A percentile compares a stretch with the other conserved stretches of the same genome.
Evolutionary conservation across 148 eudicot species (phyloP).

Genomic region (Amaranthus palmeri): DNA sequence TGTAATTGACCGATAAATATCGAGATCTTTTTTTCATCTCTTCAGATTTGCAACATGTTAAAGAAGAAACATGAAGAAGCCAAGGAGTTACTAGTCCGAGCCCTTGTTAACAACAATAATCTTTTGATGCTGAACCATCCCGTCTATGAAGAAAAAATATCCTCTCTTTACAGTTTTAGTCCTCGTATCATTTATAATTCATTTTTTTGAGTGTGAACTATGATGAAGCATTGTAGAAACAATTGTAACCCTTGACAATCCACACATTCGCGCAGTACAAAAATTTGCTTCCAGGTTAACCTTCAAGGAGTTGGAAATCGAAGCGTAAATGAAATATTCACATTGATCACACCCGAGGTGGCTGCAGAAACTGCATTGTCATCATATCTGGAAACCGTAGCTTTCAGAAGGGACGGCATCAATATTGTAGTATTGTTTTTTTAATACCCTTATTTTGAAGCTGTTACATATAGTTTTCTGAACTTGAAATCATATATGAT

Average conservation of each 20-base stretch:
- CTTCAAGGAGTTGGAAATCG: slow-evolving; percentile 27
- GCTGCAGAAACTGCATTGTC: no score
- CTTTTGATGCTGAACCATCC: slow-evolving; percentile 85
- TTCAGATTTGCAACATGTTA: slow-evolving; percentile 76
- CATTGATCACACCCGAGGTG: background rate
- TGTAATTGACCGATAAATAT: background rate
- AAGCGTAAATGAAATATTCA: slow-evolving; percentile 5
- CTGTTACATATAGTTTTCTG: no score
- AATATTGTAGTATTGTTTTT: no score
- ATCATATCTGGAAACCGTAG: no score
- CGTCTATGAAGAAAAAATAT: slow-evolving; percentile 64
- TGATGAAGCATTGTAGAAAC: background rate
- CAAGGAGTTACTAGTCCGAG: slow-evolving; percentile 78
- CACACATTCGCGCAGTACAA: slow-evolving; percentile 49
- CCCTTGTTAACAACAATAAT: slow-evolving; percentile 74
- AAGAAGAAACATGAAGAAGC: slow-evolving; percentile 91
- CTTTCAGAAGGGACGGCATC: no score
- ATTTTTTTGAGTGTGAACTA: background rate
- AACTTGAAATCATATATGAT: no score
- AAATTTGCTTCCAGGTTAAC: slow-evolving; percentile 48
- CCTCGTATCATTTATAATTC: background rate
- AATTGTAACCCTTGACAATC: slow-evolving; percentile 38
- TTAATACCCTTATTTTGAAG: no score
- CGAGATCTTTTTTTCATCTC: background rate
- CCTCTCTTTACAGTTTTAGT: slow-evolving; percentile 28